phyloP scores from a whole-genome alignment of 352 stramenopile genomes.

The Pythium vanterpoolii region DNA sequence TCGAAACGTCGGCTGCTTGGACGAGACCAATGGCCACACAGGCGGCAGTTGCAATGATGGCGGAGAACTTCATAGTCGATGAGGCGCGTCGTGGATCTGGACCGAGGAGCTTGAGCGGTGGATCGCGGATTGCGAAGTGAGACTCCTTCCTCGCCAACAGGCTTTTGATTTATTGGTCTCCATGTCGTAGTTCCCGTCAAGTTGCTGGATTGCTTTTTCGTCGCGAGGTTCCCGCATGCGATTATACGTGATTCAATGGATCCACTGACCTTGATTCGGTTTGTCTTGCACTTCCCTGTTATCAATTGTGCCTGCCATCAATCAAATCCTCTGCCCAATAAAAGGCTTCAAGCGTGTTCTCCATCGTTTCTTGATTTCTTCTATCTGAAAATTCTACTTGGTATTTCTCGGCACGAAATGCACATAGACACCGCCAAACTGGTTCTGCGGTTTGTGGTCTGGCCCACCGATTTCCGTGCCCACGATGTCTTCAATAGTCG shows the following conservation, averaged over 20 bases:
- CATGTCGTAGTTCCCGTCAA: no score
- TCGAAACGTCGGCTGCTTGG: background rate
- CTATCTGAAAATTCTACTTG: slow-evolving; percentile 5
- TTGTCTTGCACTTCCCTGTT: no score
- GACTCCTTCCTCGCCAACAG: background rate
- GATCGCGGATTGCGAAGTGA: slow-evolving; percentile 3
- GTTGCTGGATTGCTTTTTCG: no score
- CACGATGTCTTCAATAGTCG: slow-evolving; percentile 42
- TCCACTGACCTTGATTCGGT: no score
- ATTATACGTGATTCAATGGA: no score
- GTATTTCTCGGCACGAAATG: slow-evolving; percentile 30
- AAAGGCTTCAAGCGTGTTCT: no score
- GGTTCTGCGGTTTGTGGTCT: slow-evolving; percentile 32
- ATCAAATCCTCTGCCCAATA: background rate
- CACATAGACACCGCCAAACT: slow-evolving; percentile 60
- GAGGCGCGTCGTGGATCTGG: background rate
- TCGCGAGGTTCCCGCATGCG: no score
- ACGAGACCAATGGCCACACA: background rate
- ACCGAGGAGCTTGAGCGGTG: background rate
- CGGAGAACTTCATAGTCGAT: slow-evolving; percentile 1
- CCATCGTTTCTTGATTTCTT: background rate
- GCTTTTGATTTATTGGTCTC: no score
- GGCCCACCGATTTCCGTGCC: slow-evolving; percentile 32
- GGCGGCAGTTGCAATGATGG: background rate
- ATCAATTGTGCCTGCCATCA: no score